Conservation (phyloP, 805 yeast genomes). For the Spencermartinsiella europaea region DNA sequence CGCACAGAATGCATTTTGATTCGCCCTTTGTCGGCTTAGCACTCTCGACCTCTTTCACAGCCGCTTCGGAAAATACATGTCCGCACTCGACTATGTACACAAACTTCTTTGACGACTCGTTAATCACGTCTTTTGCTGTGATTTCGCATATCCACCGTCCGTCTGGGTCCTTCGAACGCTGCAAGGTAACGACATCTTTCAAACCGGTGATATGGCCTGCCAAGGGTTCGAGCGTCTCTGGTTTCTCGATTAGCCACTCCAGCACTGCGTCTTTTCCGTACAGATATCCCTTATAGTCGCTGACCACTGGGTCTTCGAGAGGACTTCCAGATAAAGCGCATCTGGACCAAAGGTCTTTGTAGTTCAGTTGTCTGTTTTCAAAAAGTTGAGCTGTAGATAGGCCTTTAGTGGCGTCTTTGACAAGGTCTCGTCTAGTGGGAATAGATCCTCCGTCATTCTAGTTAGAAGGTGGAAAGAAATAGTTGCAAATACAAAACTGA, state of each 20-base stretch:
- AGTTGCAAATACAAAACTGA: background rate
- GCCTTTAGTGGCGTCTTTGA: slow-evolving; percentile 21
- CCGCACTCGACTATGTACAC: slow-evolving; percentile 38
- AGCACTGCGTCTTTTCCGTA: slow-evolving; percentile 58
- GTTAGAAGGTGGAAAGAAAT: background rate
- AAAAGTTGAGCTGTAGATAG: slow-evolving; percentile 23
- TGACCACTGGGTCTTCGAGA: slow-evolving; percentile 48
- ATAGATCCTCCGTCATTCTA: slow-evolving; percentile 65
- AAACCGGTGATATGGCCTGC: slow-evolving; percentile 35
- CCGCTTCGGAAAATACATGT: slow-evolving; percentile 23
- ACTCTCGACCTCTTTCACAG: slow-evolving; percentile 15
- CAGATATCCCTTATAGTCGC: slow-evolving; percentile 60
- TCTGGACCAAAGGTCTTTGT: slow-evolving; percentile 36
- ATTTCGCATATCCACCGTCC: slow-evolving; percentile 34
- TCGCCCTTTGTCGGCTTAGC: background rate
- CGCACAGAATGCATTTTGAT: slow-evolving; percentile 9
- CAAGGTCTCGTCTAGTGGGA: slow-evolving; percentile 52
- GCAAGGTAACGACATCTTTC: slow-evolving; percentile 41
- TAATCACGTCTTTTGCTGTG: slow-evolving; percentile 33
- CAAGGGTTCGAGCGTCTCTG: slow-evolving; percentile 15
- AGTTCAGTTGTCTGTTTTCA: slow-evolving; percentile 21
- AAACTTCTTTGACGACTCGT: slow-evolving; percentile 31
- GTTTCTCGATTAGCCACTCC: slow-evolving; percentile 44
- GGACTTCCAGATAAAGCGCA: slow-evolving; percentile 43
- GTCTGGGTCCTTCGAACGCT: slow-evolving; percentile 24